A percentile compares a stretch with the other conserved stretches of the same genome.
Evolutionary conservation across 306 rosid genomes (phyloP).

Genomic region (Vigna trinervia): DNA sequence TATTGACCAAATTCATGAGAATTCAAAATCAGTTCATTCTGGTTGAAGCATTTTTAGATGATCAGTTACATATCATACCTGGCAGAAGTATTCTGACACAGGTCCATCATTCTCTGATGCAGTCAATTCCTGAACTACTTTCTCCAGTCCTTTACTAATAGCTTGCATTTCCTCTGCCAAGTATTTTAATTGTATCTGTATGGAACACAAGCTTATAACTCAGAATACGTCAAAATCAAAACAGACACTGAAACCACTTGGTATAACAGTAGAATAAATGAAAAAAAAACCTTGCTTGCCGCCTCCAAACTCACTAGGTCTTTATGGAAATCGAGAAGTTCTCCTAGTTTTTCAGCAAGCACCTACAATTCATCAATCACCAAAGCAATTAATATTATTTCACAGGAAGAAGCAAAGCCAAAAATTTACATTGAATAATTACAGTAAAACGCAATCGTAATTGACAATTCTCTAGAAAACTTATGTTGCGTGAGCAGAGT

Average conservation of each 20-base stretch:
- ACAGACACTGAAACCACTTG: slow-evolving; percentile 35
- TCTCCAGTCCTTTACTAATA: slow-evolving; percentile 90
- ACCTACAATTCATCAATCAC: slow-evolving; percentile 65
- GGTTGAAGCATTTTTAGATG: slow-evolving; percentile 26
- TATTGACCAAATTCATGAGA: slow-evolving; percentile 23
- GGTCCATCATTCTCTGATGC: slow-evolving; percentile 88
- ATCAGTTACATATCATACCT: slow-evolving; percentile 57
- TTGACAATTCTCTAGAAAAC: neutral
- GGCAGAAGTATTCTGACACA: slow-evolving; percentile 78
- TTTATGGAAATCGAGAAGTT: slow-evolving; percentile 83
- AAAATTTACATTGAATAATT: neutral
- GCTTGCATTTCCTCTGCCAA: slow-evolving; percentile 99
- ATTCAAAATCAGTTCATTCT: neutral
- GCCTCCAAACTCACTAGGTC: slow-evolving; percentile 79
- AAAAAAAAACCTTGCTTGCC: slow-evolving; percentile 71
- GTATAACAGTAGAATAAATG: slow-evolving; percentile 27
- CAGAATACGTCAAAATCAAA: slow-evolving; percentile 31
- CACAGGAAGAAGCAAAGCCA: neutral
- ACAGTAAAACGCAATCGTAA: neutral
- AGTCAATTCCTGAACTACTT: slow-evolving; percentile 89
- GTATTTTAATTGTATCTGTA: slow-evolving; percentile 91
- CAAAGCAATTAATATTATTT: slow-evolving; percentile 38
- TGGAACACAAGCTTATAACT: slow-evolving; percentile 39
- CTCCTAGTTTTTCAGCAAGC: slow-evolving; percentile 88
- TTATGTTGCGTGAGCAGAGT: neutral